Conservation (phyloP, 208 protist genomes). For the Leishmania martiniquensis region DNA sequence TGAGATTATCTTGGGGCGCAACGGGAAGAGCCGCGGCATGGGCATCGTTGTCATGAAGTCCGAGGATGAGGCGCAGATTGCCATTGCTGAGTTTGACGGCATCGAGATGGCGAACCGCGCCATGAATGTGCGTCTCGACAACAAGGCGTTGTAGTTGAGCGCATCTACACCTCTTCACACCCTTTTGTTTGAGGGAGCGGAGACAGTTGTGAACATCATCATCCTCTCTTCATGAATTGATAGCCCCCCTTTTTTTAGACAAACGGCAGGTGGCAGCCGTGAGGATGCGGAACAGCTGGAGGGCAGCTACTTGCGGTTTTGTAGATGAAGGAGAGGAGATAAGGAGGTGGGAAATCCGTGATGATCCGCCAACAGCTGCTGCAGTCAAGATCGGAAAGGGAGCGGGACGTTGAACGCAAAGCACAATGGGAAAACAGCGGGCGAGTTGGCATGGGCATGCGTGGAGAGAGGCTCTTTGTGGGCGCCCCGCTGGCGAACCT, state of each 20-base stretch:
- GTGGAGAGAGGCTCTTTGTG: background rate
- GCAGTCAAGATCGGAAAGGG: background rate
- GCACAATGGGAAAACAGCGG: background rate
- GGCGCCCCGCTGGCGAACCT: background rate
- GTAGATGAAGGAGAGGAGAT: background rate
- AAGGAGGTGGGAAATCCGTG: background rate
- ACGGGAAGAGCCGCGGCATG: constrained; percentile 78
- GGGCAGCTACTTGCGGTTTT: background rate
- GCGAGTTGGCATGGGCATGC: background rate
- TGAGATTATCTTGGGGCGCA: constrained; percentile 71
- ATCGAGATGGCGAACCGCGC: constrained; percentile 84
- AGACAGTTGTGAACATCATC: background rate
- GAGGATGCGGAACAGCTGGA: background rate
- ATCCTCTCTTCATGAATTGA: background rate
- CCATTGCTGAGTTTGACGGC: constrained; percentile 85
- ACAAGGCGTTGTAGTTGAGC: constrained; percentile 38
- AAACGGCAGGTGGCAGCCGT: too few relatives aligned
- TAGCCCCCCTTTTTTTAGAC: background rate
- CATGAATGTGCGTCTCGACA: constrained; percentile 85
- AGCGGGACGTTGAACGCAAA: too few relatives aligned
- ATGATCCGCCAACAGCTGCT: background rate
- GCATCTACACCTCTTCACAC: background rate
- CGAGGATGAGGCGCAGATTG: constrained; percentile 62
- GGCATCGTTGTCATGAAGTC: constrained; percentile 82
- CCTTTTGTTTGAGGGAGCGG: too few relatives aligned